Conservation (phyloP, 345 rosid genomes). For the Sonneratia alba region DNA sequence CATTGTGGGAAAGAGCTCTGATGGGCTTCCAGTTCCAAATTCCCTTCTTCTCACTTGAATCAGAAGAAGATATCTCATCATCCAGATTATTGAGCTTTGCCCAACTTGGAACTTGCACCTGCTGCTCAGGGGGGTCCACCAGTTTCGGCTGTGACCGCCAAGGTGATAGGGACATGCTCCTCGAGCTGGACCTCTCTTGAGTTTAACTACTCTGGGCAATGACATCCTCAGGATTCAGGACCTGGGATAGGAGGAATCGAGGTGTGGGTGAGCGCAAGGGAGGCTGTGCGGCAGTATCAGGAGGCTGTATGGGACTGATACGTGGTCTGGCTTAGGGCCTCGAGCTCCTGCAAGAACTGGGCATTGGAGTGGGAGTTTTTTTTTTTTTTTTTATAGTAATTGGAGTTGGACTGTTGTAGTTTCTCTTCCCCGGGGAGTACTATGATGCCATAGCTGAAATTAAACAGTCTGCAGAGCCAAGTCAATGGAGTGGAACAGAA, state of each 20-base stretch:
- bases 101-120: constrained; percentile 13
- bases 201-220: constrained; percentile 10
- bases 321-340: constrained; percentile 65
- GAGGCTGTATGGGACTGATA: constrained; percentile 55
- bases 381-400: too few species aligned
- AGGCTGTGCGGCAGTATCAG: constrained; percentile 51
- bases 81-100: constrained; percentile 21
- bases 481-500: not conserved
- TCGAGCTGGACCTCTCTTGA: constrained; percentile 20
- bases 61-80: constrained; percentile 14
- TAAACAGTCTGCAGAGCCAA: not conserved
- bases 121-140: constrained; percentile 24
- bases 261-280: constrained; percentile 70
- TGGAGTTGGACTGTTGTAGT: not conserved
- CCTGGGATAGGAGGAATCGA: constrained; percentile 34
- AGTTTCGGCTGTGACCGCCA: constrained; percentile 77
- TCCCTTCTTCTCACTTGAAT: constrained; percentile 49
- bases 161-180: constrained; percentile 79
- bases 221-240: constrained; percentile 21
- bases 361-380: constrained; percentile 42
- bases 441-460: constrained; percentile 24
- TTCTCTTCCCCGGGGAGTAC: constrained; percentile 38
- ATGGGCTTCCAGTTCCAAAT: constrained; percentile 94
- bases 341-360: constrained; percentile 76
- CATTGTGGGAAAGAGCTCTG: constrained; percentile 63